Base-by-base conservation (phyloP, 2,329 filamentous ascomycete genomes). In the Verticillium longisporum region DNA sequence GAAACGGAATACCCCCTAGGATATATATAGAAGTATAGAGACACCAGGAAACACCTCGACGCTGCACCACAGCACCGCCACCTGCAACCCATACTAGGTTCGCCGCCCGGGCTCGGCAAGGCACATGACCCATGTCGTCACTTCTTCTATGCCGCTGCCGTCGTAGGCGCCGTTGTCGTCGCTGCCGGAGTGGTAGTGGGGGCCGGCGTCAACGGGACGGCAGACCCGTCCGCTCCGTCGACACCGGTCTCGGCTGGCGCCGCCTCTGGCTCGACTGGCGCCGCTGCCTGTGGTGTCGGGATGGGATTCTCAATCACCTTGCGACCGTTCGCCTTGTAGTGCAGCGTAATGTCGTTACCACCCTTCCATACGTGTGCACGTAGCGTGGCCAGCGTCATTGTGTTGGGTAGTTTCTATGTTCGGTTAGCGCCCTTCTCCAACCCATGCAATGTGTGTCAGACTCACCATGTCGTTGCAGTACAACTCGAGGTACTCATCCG, bases 361-460 rank as follows among this genome's bases (percentile, higher is more conserved):
- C 91, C 92, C 69, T 96, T 92, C 95, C 95, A 99, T 60, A 98
- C 82, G 71, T 97, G 92, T 2, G 92, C 89, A 36, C 94, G 88
- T 54, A 99, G 87, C 0, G 93, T 97, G 4, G 92, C 92, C n/a
- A 99, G 84, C 38, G 90, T 98, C 89, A 97, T 97, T 36, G 88
- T 89, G 6, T 88, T 86, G 2, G 89, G 85, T 32, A 98, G 80
- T 62, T 89, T 74, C 83, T 88, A 45, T 55, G 34, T 45, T 33
- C 38, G 7, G 62, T 71, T 62, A 68, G 64, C 61, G 61, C 6
- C 13, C 50, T 41, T 34, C 56, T 31, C 36, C 9, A 50, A 58
- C 21, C 54, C 53, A 21, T 33, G 55, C 57, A 14, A 53, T 26
- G 33, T 45, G 33, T 45, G 60, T 14, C 41, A 54, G 50, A 77